These are phyloP conservation scores for Trametes coccinea DNA, from an alignment of 768 basidiomycete genomes.

Conservation along the genomic window DNA sequence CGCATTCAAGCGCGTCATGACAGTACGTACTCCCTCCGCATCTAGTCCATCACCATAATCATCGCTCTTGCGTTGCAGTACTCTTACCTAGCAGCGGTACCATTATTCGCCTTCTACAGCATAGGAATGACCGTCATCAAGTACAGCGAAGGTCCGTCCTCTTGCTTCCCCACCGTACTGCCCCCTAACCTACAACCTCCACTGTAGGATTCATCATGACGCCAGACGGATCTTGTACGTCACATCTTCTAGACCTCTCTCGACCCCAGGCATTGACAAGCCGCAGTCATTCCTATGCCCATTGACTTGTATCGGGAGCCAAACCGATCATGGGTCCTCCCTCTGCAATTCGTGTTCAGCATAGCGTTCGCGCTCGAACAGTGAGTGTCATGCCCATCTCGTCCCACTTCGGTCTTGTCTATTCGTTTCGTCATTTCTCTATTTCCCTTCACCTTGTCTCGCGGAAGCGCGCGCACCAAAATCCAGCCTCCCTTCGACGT, in stretches of 20 bases:
- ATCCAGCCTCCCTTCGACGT: too few species aligned
- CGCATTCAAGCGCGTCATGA: slow-evolving; percentile 88
- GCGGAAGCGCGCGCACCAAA: not conserved
- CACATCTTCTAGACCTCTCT: slow-evolving; percentile 23
- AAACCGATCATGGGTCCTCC: slow-evolving; percentile 59
- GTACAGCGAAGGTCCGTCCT: slow-evolving; percentile 64
- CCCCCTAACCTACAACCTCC: slow-evolving; percentile 9
- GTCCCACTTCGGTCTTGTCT: not conserved
- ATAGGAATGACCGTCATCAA: slow-evolving; percentile 65
- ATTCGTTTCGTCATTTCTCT: not conserved
- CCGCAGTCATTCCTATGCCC: slow-evolving; percentile 52
- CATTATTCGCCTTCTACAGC: slow-evolving; percentile 63
- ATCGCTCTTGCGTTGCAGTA: slow-evolving; percentile 43
- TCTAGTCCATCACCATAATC: not conserved
- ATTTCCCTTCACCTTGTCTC: not conserved
- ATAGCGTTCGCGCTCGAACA: slow-evolving; percentile 76
- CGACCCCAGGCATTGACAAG: not conserved
- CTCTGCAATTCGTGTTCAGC: slow-evolving; percentile 70
- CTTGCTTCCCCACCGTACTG: slow-evolving; percentile 16
- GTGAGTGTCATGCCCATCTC: slow-evolving; percentile 41
- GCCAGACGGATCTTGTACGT: slow-evolving; percentile 36
- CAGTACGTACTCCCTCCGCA: slow-evolving; percentile 48
- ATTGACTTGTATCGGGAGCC: slow-evolving; percentile 47
- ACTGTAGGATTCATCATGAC: slow-evolving; percentile 41
- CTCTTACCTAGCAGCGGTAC: slow-evolving; percentile 74